Conservation (phyloP, 2,329 filamentous ascomycete species). For the Fusarium continuum region DNA sequence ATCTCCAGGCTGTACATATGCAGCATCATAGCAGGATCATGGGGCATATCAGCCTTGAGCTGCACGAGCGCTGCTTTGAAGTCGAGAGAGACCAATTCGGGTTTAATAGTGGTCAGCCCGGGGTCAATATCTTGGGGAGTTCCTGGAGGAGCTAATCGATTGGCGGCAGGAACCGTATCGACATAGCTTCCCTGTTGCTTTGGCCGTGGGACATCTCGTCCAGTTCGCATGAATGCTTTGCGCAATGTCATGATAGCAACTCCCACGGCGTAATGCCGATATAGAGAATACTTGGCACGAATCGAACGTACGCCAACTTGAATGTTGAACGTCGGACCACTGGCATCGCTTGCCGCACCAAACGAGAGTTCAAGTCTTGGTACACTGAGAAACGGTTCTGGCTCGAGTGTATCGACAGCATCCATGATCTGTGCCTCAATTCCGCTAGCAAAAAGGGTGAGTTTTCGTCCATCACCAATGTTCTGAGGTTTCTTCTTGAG, state of each 20-base stretch:
- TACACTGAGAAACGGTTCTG: conserved; percentile 85
- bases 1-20: conserved; percentile 85
- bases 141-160: conserved; percentile 52
- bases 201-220: conserved; percentile 51
- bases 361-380: conserved; percentile 89
- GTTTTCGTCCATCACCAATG: conserved; percentile 78
- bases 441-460: conserved; percentile 82
- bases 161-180: conserved; percentile 35
- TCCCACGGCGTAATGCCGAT: conserved; percentile 88
- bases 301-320: conserved; percentile 83
- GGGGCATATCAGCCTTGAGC: conserved; percentile 86
- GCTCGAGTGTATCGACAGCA: conserved; percentile 82
- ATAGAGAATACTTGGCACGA: conserved; percentile 88
- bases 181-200: conserved; percentile 45
- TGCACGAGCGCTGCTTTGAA: conserved; percentile 84
- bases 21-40: conserved; percentile 90
- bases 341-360: conserved; percentile 83
- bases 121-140: conserved; percentile 48
- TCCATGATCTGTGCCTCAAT: conserved; percentile 93
- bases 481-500: conserved; percentile 62
- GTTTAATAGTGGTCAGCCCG: conserved; percentile 47
- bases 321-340: conserved; percentile 88
- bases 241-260: conserved; percentile 81
- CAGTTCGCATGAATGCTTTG: conserved; percentile 70
- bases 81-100: conserved; percentile 82